A percentile compares a stretch with the other conserved stretches of the same genome.
phyloP scores from a whole-genome alignment of 192 early-diverging fungal genomes.

The Rhizophagus sp. region DNA sequence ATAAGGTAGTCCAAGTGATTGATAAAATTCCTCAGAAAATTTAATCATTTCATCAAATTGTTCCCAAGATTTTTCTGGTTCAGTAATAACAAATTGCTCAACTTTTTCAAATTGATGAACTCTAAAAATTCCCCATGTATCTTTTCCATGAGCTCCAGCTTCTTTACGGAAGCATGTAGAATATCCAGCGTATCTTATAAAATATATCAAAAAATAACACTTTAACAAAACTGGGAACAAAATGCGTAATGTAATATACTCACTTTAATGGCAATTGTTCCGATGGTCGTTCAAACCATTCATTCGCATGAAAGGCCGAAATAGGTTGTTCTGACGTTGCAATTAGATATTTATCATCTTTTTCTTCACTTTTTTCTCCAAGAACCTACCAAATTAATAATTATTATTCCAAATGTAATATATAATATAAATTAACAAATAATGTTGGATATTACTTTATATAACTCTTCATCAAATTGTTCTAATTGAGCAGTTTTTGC shows the following conservation, averaged over 20 bases:
- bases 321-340: slow-evolving; percentile 99
- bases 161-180: slow-evolving; percentile 99
- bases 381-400: slow-evolving; percentile 41
- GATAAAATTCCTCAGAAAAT: slow-evolving; percentile 92
- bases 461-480: slow-evolving; percentile 98
- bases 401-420: slow-evolving; percentile 12
- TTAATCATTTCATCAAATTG: slow-evolving; percentile 96
- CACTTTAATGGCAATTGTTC: slow-evolving; percentile 88
- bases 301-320: slow-evolving; percentile 91
- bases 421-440: slow-evolving; percentile 1
- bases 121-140: slow-evolving; percentile 99
- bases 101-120: slow-evolving; percentile 99
- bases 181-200: slow-evolving; percentile 80
- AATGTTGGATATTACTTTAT: slow-evolving; percentile 59
- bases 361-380: slow-evolving; percentile 71
- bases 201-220: slow-evolving; percentile 15
- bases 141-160: slow-evolving; percentile 95
- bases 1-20: slow-evolving; percentile 92
- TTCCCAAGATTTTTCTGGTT: slow-evolving; percentile 98
- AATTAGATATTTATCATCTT: slow-evolving; percentile 95
- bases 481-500: slow-evolving; percentile 97
- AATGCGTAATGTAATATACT: slow-evolving; percentile 36
- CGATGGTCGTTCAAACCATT: slow-evolving; percentile 92
- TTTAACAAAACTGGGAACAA: neutral
- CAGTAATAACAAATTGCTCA: slow-evolving; percentile 96